Evolutionary conservation across 805 yeast species (phyloP).

Genomic region (Lipomyces chichibuensis): DNA sequence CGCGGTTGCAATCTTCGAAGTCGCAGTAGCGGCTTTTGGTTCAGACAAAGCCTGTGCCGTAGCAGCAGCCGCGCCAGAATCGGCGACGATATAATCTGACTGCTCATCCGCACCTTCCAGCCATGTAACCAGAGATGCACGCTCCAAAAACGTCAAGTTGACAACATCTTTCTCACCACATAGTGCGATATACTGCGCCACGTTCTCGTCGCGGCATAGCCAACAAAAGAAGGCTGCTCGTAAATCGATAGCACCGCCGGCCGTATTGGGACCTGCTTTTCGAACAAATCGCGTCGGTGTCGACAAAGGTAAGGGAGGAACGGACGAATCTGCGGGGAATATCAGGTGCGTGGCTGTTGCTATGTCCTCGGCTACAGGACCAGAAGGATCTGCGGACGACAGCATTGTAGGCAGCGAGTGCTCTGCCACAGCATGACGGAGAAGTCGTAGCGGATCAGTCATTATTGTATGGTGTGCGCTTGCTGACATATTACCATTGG

Average conservation of each 20-base stretch:
- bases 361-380: constrained; percentile 46
- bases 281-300: constrained; percentile 59
- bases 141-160: constrained; percentile 79
- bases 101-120: constrained; percentile 64
- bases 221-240: constrained; percentile 75
- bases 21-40: not conserved
- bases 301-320: constrained; percentile 47
- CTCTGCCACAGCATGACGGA: constrained; percentile 43
- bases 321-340: constrained; percentile 40
- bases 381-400: constrained; percentile 34
- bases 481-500: not conserved
- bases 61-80: constrained; percentile 6
- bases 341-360: constrained; percentile 43
- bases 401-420: constrained; percentile 39
- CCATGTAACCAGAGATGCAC: constrained; percentile 83
- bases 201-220: constrained; percentile 69
- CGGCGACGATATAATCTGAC: constrained; percentile 29
- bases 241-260: constrained; percentile 46
- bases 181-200: constrained; percentile 78
- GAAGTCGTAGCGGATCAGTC: constrained; percentile 42
- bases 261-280: constrained; percentile 50
- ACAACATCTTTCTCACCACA: constrained; percentile 67
- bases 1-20: constrained; percentile 6
- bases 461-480: constrained; percentile 5
- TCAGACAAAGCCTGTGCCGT: constrained; percentile 2